Conservation (phyloP, 768 basidiomycete species). For the Termitomyces sp. region DNA sequence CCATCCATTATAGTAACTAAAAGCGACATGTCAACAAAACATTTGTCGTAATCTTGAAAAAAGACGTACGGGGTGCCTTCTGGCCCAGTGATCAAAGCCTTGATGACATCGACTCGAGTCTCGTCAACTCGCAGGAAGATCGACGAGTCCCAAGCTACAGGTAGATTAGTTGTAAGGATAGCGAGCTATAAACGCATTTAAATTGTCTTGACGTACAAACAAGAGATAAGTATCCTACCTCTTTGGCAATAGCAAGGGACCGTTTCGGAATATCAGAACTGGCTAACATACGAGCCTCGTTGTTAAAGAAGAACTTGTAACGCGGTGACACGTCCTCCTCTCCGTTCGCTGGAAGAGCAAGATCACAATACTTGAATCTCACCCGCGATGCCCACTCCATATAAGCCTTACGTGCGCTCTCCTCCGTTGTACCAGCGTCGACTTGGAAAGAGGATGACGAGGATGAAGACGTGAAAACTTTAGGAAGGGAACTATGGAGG, state of each 20-base stretch:
- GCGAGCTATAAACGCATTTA: constrained; percentile 53
- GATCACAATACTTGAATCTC: constrained; percentile 90
- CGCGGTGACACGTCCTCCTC: constrained; percentile 54
- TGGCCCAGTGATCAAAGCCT: constrained; percentile 87
- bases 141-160: constrained; percentile 93
- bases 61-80: constrained; percentile 83
- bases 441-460: constrained; percentile 34
- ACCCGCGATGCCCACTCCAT: constrained; percentile 77
- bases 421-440: constrained; percentile 57
- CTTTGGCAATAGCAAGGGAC: constrained; percentile 92
- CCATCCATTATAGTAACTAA: constrained; percentile 89
- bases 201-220: neutral
- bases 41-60: neutral
- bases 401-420: constrained; percentile 64
- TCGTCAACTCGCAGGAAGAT: constrained; percentile 93
- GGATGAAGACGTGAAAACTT: constrained; percentile 47
- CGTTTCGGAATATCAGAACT: constrained; percentile 86
- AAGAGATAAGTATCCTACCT: constrained; percentile 38
- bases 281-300: constrained; percentile 78
- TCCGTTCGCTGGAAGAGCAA: constrained; percentile 43
- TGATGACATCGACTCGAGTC: constrained; percentile 85
- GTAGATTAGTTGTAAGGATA: constrained; percentile 87
- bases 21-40: constrained; percentile 2
- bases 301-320: constrained; percentile 80
- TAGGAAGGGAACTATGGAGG: constrained; percentile 71